Conservation (phyloP, 2,329 filamentous ascomycete genomes). For the Aaosphaeria pasadenensis region DNA sequence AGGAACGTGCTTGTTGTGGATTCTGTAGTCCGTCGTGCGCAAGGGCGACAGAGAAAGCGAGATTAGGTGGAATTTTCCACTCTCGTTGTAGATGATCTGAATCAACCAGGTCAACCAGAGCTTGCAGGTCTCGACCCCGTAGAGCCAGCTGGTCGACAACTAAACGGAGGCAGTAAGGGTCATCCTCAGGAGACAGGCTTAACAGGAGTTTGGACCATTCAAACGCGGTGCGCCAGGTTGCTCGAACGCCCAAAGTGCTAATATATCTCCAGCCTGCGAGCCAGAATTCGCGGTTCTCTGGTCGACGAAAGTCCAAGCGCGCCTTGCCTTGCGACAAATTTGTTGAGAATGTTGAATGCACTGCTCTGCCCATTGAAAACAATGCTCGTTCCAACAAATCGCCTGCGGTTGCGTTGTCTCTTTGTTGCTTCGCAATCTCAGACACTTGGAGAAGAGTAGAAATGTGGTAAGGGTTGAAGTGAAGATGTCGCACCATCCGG, state of each 20-base stretch:
- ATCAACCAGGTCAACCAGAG: slow-evolving; percentile 69
- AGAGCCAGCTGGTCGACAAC: slow-evolving; percentile 81
- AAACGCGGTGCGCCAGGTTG: slow-evolving; percentile 89
- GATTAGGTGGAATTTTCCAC: slow-evolving; percentile 62
- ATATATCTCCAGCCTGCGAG: slow-evolving; percentile 88
- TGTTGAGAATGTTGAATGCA: slow-evolving; percentile 76
- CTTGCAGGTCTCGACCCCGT: slow-evolving; percentile 72
- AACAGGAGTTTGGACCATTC: slow-evolving; percentile 91
- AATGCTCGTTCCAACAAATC: slow-evolving; percentile 88
- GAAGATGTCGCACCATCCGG: slow-evolving; percentile 72
- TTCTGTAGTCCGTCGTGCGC: slow-evolving; percentile 73
- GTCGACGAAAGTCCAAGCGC: slow-evolving; percentile 73
- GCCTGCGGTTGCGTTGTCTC: slow-evolving; percentile 79
- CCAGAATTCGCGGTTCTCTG: slow-evolving; percentile 91
- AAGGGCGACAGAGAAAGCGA: slow-evolving; percentile 72
- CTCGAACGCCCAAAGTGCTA: slow-evolving; percentile 77
- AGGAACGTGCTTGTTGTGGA: slow-evolving; percentile 59
- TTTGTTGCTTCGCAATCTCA: slow-evolving; percentile 86
- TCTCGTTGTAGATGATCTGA: slow-evolving; percentile 46
- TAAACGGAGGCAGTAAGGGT: slow-evolving; percentile 80
- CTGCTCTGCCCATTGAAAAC: slow-evolving; percentile 88
- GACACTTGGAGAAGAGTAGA: slow-evolving; percentile 92
- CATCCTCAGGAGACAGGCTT: slow-evolving; percentile 65
- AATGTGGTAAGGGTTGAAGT: slow-evolving; percentile 79
- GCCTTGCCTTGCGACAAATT: slow-evolving; percentile 76